Base-by-base conservation (phyloP, 352 stramenopile genomes). In the Pythium rhizo-oryzae region DNA sequence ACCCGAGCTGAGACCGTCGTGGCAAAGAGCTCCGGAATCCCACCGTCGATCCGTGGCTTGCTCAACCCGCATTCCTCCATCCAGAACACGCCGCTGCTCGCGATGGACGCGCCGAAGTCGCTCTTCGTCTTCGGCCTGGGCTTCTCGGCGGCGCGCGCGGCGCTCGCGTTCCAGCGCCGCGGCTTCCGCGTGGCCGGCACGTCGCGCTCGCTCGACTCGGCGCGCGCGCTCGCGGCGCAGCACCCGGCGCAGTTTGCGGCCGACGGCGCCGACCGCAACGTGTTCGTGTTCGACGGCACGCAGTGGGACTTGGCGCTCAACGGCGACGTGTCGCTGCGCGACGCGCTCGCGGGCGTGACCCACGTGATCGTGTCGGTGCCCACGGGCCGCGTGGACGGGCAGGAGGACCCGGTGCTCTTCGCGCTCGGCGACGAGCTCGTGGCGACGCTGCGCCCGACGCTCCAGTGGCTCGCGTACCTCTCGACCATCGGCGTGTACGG, bases 401-500 rank as follows among this genome's bases (percentile, higher is more conserved):
- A 78, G 39, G 79, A 82, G 24, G 91, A 97, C 69, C 85, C 87
- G 0, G 90, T 97, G 51, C 69, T 97, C 0, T 75, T 77, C 35
- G 76, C 70, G 28, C 49, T 94, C 6, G 61, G 76, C 21, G 65
- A 80, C 8, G 44, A 65, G 8, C 69, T 96, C 9, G 18, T 93
- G 30, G 62, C 57, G 28, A 72, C 60, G 7, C 77, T 82, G 8
- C 67, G 76, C 35, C 54, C 70, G 43, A 88, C 77, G 56, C 67
- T 96, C n/a, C 63, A 80, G 28, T 98, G 92, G 92, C 70, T 96
- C 51, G 93, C 77, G 15, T 98, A 98, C 70, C 72, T 97, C 49
- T 98, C 93, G 35, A 97, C 91, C 25, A 97, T 96, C 59, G 88
- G 89, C n/a, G 93, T 98, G n/a, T 98, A 98, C 67, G 93, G 93